phyloP scores from a whole-genome alignment of 2,329 filamentous ascomycete genomes.

The Ophiosphaerella narmari region DNA sequence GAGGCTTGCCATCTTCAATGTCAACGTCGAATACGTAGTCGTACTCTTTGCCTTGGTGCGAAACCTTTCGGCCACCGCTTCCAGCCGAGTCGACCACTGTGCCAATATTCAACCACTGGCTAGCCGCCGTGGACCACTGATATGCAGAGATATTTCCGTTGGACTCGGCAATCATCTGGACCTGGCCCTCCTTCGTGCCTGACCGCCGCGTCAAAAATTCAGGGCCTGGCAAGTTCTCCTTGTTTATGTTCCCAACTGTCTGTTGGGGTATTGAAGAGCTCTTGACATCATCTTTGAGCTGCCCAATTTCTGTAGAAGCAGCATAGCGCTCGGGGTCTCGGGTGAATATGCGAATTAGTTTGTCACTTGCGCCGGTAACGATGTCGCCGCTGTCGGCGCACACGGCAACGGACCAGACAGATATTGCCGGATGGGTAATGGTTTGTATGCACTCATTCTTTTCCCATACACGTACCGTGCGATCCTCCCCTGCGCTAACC shows the following conservation, averaged over 20 bases:
- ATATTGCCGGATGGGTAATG: slow-evolving; percentile 95
- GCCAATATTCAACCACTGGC: slow-evolving; percentile 84
- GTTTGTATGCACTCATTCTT: slow-evolving; percentile 85
- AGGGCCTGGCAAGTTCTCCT: slow-evolving; percentile 85
- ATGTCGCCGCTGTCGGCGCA: slow-evolving; percentile 86
- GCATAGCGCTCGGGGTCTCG: slow-evolving; percentile 72
- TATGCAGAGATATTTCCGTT: slow-evolving; percentile 85
- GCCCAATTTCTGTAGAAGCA: slow-evolving; percentile 66
- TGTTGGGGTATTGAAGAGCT: slow-evolving; percentile 86
- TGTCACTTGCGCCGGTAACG: slow-evolving; percentile 89
- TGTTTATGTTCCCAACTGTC: slow-evolving; percentile 77
- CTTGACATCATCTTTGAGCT: slow-evolving; percentile 82
- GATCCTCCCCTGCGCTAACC: slow-evolving; percentile 89
- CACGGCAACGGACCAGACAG: slow-evolving; percentile 90
- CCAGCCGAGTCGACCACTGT: slow-evolving; percentile 89
- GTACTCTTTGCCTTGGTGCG: slow-evolving; percentile 83
- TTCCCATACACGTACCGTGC: slow-evolving; percentile 90
- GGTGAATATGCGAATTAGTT: slow-evolving; percentile 82
- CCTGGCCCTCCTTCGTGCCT: slow-evolving; percentile 95
- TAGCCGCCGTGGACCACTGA: slow-evolving; percentile 73
- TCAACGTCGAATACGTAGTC: slow-evolving; percentile 97
- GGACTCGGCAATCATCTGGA: slow-evolving; percentile 84
- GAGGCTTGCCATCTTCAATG: slow-evolving; percentile 90
- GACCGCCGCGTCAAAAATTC: slow-evolving; percentile 81
- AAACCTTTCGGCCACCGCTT: slow-evolving; percentile 68